Percentiles rank a stretch among this genome's conserved stretches.
Conservation (phyloP, 2,329 filamentous ascomycete genomes). For the Neofusicoccum sp. region DNA sequence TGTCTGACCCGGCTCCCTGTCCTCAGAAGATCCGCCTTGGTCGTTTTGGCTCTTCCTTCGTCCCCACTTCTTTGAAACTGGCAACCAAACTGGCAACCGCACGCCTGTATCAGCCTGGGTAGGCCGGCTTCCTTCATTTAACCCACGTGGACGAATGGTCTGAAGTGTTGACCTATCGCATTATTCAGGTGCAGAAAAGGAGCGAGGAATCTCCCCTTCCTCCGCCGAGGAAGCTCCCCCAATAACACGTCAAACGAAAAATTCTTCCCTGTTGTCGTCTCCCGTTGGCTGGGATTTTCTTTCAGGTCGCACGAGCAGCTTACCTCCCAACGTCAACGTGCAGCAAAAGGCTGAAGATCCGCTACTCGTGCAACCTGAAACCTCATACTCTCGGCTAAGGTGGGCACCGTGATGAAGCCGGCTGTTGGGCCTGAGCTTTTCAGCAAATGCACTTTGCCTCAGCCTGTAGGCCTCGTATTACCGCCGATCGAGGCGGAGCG, state of each 20-base stretch:
- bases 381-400: neutral
- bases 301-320: neutral
- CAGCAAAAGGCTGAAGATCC: neutral
- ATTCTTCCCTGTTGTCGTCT: neutral
- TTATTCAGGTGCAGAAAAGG: neutral
- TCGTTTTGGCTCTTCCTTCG: neutral
- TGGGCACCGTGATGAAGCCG: neutral
- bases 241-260: neutral
- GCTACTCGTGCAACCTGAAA: neutral
- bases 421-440: neutral
- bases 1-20: neutral
- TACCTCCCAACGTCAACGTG: slow-evolving; percentile 2
- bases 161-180: slow-evolving; percentile 1
- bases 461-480: neutral
- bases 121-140: neutral
- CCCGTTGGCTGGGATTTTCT: neutral
- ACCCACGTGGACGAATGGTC: slow-evolving; percentile 8
- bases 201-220: neutral
- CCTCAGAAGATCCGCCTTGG: neutral
- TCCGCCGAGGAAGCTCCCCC: neutral
- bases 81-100: too few species aligned
- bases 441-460: neutral
- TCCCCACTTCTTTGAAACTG: slow-evolving; percentile 9
- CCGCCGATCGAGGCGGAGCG: neutral
- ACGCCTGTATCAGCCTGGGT: neutral